Base-by-base conservation (phyloP, 768 basidiomycete genomes). In the Kwoniella newhampshirensis region DNA sequence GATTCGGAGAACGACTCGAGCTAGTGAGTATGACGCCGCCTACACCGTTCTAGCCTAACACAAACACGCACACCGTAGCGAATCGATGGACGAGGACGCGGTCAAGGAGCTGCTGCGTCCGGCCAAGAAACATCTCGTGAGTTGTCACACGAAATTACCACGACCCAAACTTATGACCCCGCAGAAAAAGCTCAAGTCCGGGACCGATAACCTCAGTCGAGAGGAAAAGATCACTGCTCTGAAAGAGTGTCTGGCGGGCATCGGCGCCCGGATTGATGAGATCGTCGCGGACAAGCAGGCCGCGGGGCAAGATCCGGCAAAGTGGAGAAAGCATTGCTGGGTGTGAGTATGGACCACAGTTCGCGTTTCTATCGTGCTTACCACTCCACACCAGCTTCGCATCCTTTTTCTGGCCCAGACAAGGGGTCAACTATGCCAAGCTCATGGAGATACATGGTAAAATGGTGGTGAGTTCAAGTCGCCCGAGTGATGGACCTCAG, bases 61-160 rank as follows among this genome's bases (percentile, higher is more conserved):
- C n/a, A n/a, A n/a, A n/a, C n/a, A n/a, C n/a, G n/a, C n/a, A 30
- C 20, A 44, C 53, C 11, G 32, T 64, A 93, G 91, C 64, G 89
- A 90, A 2, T 96, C 93, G 1, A 96, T 96, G 93, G 92, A 96
- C 63, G 93, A 97, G 75, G 80, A 81, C 18, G 80, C 87, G 9
- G 93, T 93, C 15, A 99, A 99, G 78, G 92, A 96, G 77, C 88
- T 92, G 71, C 75, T 98, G 48, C 85, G 96, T 44, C 96, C 96
- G 7, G 96, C 97, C 57, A 98, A 98, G 81, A 89, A 90, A 76
- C 90, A 96, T 74, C 81, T 98, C 62, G 91, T 90, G 67, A 67
- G 87, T 27, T 23, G 3, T 49, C n/a, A 51, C 26, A 17, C 39
- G 11, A 28, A 25, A 6, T 12, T n/a, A 39, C 45, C 21, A 30